Conservation (phyloP, 768 basidiomycete genomes). For the Tylopilus intermedius region DNA sequence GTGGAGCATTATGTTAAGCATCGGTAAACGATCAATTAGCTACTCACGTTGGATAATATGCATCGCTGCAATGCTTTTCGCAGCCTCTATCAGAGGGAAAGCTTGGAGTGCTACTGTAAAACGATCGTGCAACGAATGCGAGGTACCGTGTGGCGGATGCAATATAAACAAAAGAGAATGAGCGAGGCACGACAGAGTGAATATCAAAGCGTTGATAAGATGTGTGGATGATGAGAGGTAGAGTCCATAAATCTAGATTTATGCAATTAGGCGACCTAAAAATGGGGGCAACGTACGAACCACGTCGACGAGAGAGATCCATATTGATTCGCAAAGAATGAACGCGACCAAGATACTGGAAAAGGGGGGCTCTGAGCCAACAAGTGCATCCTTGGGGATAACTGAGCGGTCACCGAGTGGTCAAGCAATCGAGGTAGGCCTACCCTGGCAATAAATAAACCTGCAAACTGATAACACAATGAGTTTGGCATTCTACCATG, state of each 20-base stretch:
- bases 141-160: conserved; percentile 2
- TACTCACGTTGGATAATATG: conserved; percentile 25
- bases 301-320: conserved; percentile 21
- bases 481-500: neutral
- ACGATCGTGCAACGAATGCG: neutral
- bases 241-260: conserved; percentile 20
- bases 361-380: conserved; percentile 4
- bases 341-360: conserved; percentile 14
- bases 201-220: conserved; percentile 23
- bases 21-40: neutral
- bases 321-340: conserved; percentile 20
- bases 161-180: conserved; percentile 14
- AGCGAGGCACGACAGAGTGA: conserved; percentile 19
- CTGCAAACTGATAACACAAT: conserved; percentile 26
- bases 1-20: neutral
- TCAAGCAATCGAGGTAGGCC: neutral
- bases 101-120: conserved; percentile 11
- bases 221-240: conserved; percentile 15
- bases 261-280: neutral
- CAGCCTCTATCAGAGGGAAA: conserved; percentile 15
- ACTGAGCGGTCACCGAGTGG: neutral
- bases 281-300: conserved; percentile 12
- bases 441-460: conserved; percentile 30
- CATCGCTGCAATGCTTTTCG: conserved; percentile 16
- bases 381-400: conserved; percentile 18